Base-by-base conservation (phyloP, 2,329 filamentous ascomycete species). In the Acephala macrosclerotiorum region DNA sequence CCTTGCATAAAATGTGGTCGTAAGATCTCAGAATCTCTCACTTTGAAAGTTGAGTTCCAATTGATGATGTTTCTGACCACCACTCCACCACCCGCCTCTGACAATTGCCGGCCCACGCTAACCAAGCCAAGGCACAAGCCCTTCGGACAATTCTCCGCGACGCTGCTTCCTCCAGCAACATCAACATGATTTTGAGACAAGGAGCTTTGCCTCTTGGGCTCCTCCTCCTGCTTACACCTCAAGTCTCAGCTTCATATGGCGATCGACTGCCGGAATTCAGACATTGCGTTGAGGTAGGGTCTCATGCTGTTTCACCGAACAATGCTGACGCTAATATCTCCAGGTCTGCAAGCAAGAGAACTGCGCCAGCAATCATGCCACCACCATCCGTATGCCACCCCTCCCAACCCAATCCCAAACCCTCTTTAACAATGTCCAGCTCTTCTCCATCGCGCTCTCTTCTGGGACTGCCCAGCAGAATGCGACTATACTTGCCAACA, bases 401-500 rank as follows among this genome's bases (percentile, higher is more conserved):
- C 11, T 42, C 62, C 29, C 56, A 38, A 56, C 62, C 29, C 56
- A 38, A 56, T 58, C 66, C 20, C 58, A 35, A 6, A 59, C 61
- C 71, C 40, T 36, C 40, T 58, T 66, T 59, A 64, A 65, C 38
- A 66, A 42, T 26, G 9, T 51, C 9, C 64, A 97, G 94, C 96
- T 69, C 78, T 97, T 73, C 88, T 92, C 79, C 94, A 91, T 77
- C 92, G 92, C 68, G 85, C 98, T 72, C 89, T 98, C 75, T 82
- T 97, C 78, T 99, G 96, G 96, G 89, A 89, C 77, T 99, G 96
- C 81, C 87, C 91, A 68, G 85, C 91, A 76, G 95, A 99, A 86
- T 99, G 96, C 88, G 94, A 99, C 83, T 97, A 99, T 83, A 91
- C 92, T 67, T 99, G 96, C 84, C 96, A 99, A 79, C 95, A 97